phyloP scores from a whole-genome alignment of 2,329 filamentous ascomycete species.

The Fusarium begoniae region DNA sequence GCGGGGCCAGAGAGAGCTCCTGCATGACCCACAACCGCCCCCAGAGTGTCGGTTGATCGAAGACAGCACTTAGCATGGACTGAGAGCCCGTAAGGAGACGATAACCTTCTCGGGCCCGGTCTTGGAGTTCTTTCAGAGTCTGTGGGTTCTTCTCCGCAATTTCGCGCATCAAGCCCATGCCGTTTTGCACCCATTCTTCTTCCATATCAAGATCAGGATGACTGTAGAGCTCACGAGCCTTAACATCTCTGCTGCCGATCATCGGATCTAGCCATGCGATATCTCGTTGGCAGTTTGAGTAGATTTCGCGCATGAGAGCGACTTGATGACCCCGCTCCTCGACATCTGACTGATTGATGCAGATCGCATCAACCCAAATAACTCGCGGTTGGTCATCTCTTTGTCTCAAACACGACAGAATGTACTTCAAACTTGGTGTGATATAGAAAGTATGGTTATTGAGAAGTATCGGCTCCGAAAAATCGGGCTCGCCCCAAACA shows the following conservation, averaged over 20 bases:
- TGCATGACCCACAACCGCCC: slow-evolving; percentile 20
- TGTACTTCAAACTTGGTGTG: not conserved
- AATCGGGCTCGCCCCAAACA: slow-evolving; percentile 14
- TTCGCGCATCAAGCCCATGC: not conserved
- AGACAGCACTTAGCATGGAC: not conserved
- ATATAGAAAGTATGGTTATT: not conserved
- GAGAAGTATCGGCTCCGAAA: slow-evolving; percentile 1
- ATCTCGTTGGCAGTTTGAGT: slow-evolving; percentile 11
- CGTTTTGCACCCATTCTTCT: not conserved
- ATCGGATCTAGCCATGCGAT: slow-evolving; percentile 24
- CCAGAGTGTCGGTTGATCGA: not conserved
- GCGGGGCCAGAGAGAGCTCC: slow-evolving; percentile 12
- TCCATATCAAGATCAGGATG: not conserved
- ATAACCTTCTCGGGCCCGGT: not conserved
- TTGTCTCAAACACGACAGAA: not conserved
- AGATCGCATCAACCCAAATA: slow-evolving; percentile 28
- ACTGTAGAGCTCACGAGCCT: not conserved
- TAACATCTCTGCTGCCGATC: not conserved
- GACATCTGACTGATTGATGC: slow-evolving; percentile 22
- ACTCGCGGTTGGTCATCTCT: not conserved
- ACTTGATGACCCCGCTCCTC: slow-evolving; percentile 17
- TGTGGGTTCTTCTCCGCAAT: not conserved
- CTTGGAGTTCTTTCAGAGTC: slow-evolving; percentile 1
- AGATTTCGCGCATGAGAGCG: slow-evolving; percentile 14
- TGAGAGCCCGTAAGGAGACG: accelerated